Base-by-base conservation (phyloP, 2,329 filamentous ascomycete genomes). In the Curvularia sp. region DNA sequence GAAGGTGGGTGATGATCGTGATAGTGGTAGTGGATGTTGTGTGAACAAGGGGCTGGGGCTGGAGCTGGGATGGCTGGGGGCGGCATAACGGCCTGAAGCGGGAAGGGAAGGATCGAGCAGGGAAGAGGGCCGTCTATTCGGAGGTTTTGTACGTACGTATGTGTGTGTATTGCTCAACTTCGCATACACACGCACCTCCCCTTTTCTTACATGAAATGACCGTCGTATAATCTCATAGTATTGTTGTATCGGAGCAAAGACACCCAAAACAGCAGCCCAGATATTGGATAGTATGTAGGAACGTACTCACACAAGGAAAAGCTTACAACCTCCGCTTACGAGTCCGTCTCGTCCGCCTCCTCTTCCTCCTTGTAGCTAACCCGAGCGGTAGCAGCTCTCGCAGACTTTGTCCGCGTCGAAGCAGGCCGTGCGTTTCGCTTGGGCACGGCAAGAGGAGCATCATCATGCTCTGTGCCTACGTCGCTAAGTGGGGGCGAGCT, bases 401-500 rank as follows among this genome's bases (percentile, higher is more conserved):
- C 66, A 53, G 72, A 70, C 61, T 69, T 69, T 53, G 71, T 66
- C 50, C 70, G 66, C 53, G 64, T 66, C 39, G 70, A 57, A 38
- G 61, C 60, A 39, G 70, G 59, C 35, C 59, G 63, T 55, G 64
- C 64, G 59, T 62, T 62, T 64, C 66, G 65, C 62, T 68, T 70
- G 63, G 63, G 65, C 57, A 61, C 60, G 52, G 54, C 62, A 63
- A 64, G 62, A 61, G 51, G 62, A 61, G 13, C 33, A 35, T 49
- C 58, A 56, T 67, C 58, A 50, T 66, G 64, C 49, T 69, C 67
- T 20, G 63, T 64, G 38, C 76, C 79, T 41, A 81, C 64, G 55
- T 81, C 78, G 57, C 76, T 75, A 62, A 81, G 75, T 51, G 69
- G 59, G 49, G 76, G 74, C 12, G 78, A 76, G 44, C 74, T 72